These are phyloP conservation scores for Fusarium longipes DNA, from an alignment of 2,329 filamentous ascomycete genomes.

Conservation along the genomic window DNA sequence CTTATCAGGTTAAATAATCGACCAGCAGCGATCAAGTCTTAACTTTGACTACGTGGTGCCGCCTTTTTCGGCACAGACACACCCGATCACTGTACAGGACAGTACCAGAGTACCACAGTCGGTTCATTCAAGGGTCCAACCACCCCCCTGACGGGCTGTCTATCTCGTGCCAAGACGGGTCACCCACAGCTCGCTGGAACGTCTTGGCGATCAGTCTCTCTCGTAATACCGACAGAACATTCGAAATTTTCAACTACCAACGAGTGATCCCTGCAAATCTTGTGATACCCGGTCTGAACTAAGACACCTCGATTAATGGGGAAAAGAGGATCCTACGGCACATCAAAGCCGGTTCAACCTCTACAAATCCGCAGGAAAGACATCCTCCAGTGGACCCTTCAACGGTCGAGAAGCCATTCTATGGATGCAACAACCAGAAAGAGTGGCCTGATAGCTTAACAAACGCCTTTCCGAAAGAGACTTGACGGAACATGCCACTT, in stretches of 20 bases:
- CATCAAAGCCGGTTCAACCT: conserved; percentile 35
- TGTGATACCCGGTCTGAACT: background rate
- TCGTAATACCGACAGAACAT: conserved; percentile 8
- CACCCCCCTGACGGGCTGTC: background rate
- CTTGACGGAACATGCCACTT: background rate
- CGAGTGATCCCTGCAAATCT: background rate
- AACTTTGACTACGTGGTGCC: background rate
- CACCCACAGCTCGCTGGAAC: conserved; percentile 23
- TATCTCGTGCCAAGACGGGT: conserved; percentile 40
- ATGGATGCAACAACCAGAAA: conserved; percentile 1
- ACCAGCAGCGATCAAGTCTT: conserved; percentile 6
- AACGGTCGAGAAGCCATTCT: conserved; percentile 40
- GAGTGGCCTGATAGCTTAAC: conserved; percentile 18
- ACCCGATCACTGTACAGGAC: conserved; percentile 4
- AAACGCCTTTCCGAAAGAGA: background rate
- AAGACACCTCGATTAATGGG: background rate
- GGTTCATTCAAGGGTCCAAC: background rate
- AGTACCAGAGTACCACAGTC: too few species aligned
- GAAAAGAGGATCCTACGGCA: conserved; percentile 38
- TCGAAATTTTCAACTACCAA: background rate
- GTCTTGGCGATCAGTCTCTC: conserved; percentile 37
- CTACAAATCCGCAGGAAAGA: conserved; percentile 19
- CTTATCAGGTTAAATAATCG: background rate
- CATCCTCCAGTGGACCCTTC: conserved; percentile 21
- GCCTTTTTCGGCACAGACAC: conserved; percentile 13